Evolutionary conservation across 371 early-diverging fungal genomes (phyloP), one percentile per base, ranked within the genome.

Genomic region (Mucor piriformis): DNA sequence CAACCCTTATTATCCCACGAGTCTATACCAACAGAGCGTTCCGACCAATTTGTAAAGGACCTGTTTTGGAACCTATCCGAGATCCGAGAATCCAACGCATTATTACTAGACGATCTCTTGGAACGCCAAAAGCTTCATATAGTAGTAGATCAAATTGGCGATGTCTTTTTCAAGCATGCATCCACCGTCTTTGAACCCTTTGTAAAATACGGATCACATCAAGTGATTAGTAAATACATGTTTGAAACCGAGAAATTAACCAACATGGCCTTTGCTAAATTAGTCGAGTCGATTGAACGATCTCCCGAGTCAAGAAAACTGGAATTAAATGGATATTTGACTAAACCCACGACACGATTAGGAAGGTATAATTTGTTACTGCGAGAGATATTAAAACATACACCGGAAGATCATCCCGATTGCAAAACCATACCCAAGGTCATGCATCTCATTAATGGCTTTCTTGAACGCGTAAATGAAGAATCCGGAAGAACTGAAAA

Each of bases 351-450:
- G 0, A 90, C 94, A 1, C 89, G 96, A 16, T 70, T 96, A 59
- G 96, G 92, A 6, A 81, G 96, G 50, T 97, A 96, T 61, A 92
- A 92, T 4, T 74, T 97, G 34, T 70, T 97, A n/a, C 78, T 97
- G 7, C 83, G 89, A 53, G 91, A 90, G 16, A 88, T 95, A 20
- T 71, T 94, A 13, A 92, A 95, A 68, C 83, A 89, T 63, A 92
- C 95, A 11, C 89, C 93, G 6, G 79, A 84, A 32, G 85, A 83
- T 40, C 89, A 93, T 65, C 91, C 93, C 0, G 97, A 97, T 61
- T 79, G 79, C 46, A 81, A 71, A 34, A 74, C 69, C 50, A 85
- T 83, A 51, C 81, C 88, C 11, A 73, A 83, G 62, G 92, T 84
- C 3, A 77, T 91, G 48, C 72, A 62, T n/a, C 79, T 82, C n/a